phyloP scores from a whole-genome alignment of 495 filamentous ascomycete species.

The Friedmanniomyces simplex region DNA sequence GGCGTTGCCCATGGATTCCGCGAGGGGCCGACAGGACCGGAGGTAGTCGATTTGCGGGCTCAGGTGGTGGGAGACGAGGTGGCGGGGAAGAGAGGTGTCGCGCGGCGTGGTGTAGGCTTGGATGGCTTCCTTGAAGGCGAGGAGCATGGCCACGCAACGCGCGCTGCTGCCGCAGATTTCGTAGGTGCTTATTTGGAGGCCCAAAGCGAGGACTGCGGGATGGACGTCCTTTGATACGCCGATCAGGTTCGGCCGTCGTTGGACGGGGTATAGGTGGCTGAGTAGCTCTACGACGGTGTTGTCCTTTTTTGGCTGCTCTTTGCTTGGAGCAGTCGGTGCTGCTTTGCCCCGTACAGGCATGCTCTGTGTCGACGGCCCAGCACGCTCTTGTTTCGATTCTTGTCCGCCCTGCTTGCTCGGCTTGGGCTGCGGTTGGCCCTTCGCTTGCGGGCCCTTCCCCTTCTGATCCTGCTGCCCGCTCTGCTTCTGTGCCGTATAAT shows the following conservation, averaged over 20 bases:
- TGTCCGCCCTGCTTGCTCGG: conserved; percentile 8
- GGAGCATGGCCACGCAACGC: conserved; percentile 72
- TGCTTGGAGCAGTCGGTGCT: conserved; percentile 3
- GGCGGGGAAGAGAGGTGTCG: conserved; percentile 70
- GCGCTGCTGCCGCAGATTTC: conserved; percentile 82
- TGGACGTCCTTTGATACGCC: conserved; percentile 83
- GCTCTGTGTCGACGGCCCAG: conserved; percentile 18
- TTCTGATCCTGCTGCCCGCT: conserved; percentile 26
- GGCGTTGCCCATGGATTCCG: conserved; percentile 88
- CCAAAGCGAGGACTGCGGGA: conserved; percentile 72
- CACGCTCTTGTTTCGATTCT: conserved; percentile 18
- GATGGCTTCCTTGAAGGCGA: conserved; percentile 89
- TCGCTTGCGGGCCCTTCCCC: conserved; percentile 17
- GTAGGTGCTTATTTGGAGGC: conserved; percentile 84
- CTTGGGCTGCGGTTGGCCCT: conserved; percentile 19
- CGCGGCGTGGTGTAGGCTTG: conserved; percentile 81
- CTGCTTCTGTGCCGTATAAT: conserved; percentile 6
- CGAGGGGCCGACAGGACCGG: conserved; percentile 81
- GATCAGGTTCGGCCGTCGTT: conserved; percentile 55
- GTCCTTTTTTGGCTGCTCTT: conserved; percentile 42
- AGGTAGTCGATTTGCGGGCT: conserved; percentile 93
- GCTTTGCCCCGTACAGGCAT: conserved; percentile 16
- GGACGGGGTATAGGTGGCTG: conserved; percentile 72
- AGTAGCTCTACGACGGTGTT: conserved; percentile 71
- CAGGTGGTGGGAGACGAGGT: conserved; percentile 82